These are phyloP conservation scores for Cyclospora cayetanensis DNA, from an alignment of 169 alveolate genomes.

Conservation along the genomic window DNA sequence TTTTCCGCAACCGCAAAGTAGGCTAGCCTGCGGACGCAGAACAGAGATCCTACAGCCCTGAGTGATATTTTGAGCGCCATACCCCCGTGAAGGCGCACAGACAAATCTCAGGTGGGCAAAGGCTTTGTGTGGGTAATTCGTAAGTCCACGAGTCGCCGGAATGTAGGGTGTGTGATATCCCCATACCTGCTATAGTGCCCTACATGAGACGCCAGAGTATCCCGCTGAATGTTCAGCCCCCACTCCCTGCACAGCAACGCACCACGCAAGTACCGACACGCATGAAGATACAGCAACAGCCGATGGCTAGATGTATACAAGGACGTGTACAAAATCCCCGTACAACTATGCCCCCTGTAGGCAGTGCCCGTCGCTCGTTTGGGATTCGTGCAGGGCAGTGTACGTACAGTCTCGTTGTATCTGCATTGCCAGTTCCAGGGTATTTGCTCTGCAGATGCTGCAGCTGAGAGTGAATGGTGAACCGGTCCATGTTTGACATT, in stretches of 20 bases:
- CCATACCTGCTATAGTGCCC: constrained; percentile 88
- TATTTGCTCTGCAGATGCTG: constrained; percentile 96
- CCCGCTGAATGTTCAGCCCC: constrained; percentile 92
- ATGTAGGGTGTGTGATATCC: too few species aligned
- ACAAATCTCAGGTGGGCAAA: too few species aligned
- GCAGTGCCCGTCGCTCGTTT: neutral
- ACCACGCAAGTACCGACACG: neutral
- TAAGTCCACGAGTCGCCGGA: too few species aligned
- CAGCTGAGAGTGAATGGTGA: constrained; percentile 91
- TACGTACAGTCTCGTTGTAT: constrained; percentile 91
- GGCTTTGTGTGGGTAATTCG: too few species aligned
- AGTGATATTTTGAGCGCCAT: too few species aligned
- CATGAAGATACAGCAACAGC: neutral
- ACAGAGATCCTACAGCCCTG: neutral
- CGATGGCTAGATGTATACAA: too few species aligned
- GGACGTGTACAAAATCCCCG: neutral
- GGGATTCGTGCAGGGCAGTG: neutral
- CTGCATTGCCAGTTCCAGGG: constrained; percentile 96
- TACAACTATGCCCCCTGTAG: neutral
- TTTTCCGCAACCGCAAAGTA: constrained; percentile 92
- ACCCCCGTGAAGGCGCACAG: too few species aligned
- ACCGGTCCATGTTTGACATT: constrained; percentile 88
- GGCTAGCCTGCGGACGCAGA: constrained; percentile 80
- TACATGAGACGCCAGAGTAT: constrained; percentile 92
- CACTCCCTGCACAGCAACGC: constrained; percentile 87